Conservation (phyloP, 2,329 filamentous ascomycete species). For the Fusarium begoniae region DNA sequence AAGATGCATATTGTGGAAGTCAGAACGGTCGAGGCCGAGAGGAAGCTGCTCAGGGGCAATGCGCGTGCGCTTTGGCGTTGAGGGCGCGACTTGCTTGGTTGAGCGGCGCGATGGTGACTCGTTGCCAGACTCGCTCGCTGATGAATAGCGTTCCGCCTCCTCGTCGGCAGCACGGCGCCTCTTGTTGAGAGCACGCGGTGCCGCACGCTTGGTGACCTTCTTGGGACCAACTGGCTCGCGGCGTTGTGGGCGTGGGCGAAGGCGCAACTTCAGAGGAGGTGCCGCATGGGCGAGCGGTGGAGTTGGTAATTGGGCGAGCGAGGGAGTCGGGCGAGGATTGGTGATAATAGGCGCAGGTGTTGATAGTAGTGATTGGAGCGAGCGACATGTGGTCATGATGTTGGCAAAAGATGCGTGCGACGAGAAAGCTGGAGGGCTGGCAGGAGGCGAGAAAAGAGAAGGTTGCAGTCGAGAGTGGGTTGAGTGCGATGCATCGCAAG, state of each 20-base stretch:
- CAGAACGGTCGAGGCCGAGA: constrained; percentile 65
- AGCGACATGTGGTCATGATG: constrained; percentile 68
- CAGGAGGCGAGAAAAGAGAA: constrained; percentile 67
- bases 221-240: constrained; percentile 48
- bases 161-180: constrained; percentile 60
- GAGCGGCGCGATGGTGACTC: constrained; percentile 27
- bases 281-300: constrained; percentile 64
- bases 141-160: constrained; percentile 53
- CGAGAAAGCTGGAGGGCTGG: constrained; percentile 61
- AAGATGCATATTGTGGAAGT: constrained; percentile 61
- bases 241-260: constrained; percentile 57
- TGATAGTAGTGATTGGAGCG: constrained; percentile 67
- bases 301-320: constrained; percentile 58
- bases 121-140: constrained; percentile 51
- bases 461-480: constrained; percentile 55
- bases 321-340: constrained; percentile 46
- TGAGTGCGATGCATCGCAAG: constrained; percentile 64
- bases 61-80: constrained; percentile 68
- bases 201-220: constrained; percentile 62
- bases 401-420: constrained; percentile 60
- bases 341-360: constrained; percentile 48
- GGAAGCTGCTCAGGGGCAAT: constrained; percentile 69
- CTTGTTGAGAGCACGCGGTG: constrained; percentile 62
- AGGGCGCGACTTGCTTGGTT: constrained; percentile 47
- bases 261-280: constrained; percentile 63